phyloP scores from a whole-genome alignment of 2,329 filamentous ascomycete species.

The Diplocarpon mali region DNA sequence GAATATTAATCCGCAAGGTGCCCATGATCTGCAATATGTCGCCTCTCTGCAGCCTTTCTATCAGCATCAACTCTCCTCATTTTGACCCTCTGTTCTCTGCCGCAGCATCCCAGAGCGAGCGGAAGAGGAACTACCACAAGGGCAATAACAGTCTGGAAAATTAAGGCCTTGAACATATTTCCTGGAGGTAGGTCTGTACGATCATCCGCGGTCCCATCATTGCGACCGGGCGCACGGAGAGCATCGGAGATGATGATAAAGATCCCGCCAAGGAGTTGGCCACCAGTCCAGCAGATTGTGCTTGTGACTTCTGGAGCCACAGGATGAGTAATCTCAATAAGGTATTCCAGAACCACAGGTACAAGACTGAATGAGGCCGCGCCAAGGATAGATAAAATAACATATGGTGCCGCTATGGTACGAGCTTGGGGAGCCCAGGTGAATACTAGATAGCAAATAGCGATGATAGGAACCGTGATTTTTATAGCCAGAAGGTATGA shows the following conservation, averaged over 20 bases:
- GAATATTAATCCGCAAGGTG: conserved; percentile 1
- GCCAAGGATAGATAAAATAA: conserved; percentile 65
- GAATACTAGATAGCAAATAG: conserved; percentile 61
- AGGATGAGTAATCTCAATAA: conserved; percentile 81
- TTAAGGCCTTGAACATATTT: conserved; percentile 64
- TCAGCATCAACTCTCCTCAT: conserved; percentile 38
- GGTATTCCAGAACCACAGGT: conserved; percentile 74
- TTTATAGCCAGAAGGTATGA: conserved; percentile 65
- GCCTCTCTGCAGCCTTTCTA: conserved; percentile 11
- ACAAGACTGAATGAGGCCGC: conserved; percentile 71
- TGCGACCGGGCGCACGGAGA: conserved; percentile 38
- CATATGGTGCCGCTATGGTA: conserved; percentile 55
- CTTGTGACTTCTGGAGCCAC: conserved; percentile 76
- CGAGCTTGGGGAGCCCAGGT: conserved; percentile 62
- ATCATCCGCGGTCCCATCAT: conserved; percentile 30
- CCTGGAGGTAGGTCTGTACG: conserved; percentile 41
- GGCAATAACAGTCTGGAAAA: conserved; percentile 69
- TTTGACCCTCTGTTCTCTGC: conserved; percentile 39
- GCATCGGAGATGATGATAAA: conserved; percentile 79
- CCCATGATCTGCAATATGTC: conserved; percentile 6
- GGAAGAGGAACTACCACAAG: conserved; percentile 55
- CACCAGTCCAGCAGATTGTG: conserved; percentile 74
- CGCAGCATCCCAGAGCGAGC: conserved; percentile 59
- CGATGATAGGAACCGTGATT: conserved; percentile 63
- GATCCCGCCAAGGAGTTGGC: conserved; percentile 73